A percentile compares a stretch with the other conserved stretches of the same genome.
Conservation (phyloP, 148 eudicot genomes). For the Limonium bicolor region DNA sequence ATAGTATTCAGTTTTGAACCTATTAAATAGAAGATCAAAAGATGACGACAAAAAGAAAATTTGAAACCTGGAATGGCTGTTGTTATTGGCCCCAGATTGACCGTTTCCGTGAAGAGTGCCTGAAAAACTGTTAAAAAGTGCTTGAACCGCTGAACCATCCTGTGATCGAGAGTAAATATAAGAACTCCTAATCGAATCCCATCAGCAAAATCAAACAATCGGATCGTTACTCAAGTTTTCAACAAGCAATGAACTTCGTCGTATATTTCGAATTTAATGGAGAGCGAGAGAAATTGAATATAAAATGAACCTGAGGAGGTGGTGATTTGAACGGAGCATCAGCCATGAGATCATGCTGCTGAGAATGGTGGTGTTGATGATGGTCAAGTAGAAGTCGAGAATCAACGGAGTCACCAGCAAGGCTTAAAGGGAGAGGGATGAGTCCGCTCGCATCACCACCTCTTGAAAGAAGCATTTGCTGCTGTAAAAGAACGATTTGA, state of each 20-base stretch:
- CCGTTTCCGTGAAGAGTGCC: slow-evolving; percentile 29
- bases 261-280: background rate
- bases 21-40: no score
- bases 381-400: no score
- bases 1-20: no score
- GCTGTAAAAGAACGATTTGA: slow-evolving; percentile 43
- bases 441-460: slow-evolving; percentile 18
- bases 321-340: slow-evolving; percentile 18
- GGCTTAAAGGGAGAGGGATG: slow-evolving; percentile 17
- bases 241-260: no score
- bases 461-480: slow-evolving; percentile 39
- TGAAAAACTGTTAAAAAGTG: slow-evolving; percentile 43
- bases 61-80: slow-evolving; percentile 26
- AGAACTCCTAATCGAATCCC: background rate
- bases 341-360: slow-evolving; percentile 12
- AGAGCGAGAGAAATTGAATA: background rate
- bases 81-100: slow-evolving; percentile 24
- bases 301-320: slow-evolving; percentile 7
- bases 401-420: slow-evolving; percentile 6
- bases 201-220: background rate
- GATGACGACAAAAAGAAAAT: background rate
- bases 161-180: no score
- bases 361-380: no score
- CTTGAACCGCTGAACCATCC: slow-evolving; percentile 42
- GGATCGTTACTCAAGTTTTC: background rate